Conservation (phyloP, 1,284 basidiomycete species). For the Coniophora puteana region DNA sequence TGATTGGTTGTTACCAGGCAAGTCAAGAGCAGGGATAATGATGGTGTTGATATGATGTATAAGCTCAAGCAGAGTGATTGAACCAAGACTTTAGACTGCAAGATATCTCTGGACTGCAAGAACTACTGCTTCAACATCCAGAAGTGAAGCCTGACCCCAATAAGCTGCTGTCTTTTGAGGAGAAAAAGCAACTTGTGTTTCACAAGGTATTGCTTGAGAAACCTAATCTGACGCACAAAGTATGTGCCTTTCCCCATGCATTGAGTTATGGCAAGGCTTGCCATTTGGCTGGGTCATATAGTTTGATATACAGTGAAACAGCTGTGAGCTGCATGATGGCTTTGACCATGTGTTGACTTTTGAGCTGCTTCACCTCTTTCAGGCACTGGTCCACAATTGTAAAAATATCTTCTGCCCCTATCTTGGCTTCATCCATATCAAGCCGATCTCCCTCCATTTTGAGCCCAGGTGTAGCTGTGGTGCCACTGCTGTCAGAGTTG, state of each 20-base stretch:
- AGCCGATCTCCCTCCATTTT: not conserved
- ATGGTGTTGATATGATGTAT: conserved; percentile 14
- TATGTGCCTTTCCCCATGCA: conserved; percentile 6
- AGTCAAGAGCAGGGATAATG: conserved; percentile 12
- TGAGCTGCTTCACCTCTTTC: conserved; percentile 2
- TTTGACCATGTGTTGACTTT: not conserved
- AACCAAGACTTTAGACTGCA: conserved; percentile 5
- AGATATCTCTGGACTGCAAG: conserved; percentile 2
- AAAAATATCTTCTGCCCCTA: conserved; percentile 1
- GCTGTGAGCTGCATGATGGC: conserved; percentile 5
- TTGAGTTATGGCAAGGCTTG: conserved; percentile 3
- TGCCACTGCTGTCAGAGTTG: not conserved
- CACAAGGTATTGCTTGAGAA: not conserved
- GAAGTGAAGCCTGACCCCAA: conserved; percentile 1
- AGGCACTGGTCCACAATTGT: conserved; percentile 5
- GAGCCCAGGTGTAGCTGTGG: not conserved
- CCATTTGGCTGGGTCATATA: not conserved
- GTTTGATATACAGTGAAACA: conserved; percentile 5
- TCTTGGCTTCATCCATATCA: not conserved
- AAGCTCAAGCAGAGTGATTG: conserved; percentile 7
- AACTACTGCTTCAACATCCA: conserved; percentile 4
- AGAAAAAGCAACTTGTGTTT: conserved; percentile 2
- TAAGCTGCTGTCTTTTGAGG: not conserved
- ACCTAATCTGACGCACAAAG: conserved; percentile 5
- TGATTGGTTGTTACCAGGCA: conserved; percentile 6